Conservation (phyloP, 2,329 filamentous ascomycete genomes). For the Cercospora janseana region DNA sequence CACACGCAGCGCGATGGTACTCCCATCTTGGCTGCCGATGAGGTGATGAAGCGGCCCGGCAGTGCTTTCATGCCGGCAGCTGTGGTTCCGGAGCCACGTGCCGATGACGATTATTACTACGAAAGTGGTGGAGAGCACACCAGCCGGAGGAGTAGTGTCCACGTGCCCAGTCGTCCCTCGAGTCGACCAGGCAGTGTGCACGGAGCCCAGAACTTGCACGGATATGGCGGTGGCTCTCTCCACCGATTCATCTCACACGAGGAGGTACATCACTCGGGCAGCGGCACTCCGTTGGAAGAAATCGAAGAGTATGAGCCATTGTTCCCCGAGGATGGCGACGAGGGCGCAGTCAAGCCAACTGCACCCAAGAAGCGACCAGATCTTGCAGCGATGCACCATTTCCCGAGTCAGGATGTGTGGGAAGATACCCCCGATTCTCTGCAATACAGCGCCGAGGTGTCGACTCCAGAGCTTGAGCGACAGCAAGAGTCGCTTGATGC, state of each 20-base stretch:
- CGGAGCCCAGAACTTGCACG: constrained; percentile 24
- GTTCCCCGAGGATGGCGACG: constrained; percentile 72
- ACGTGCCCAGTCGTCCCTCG: constrained; percentile 61
- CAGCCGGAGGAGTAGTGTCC: constrained; percentile 52
- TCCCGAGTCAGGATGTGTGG: constrained; percentile 95
- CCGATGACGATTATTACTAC: constrained; percentile 55
- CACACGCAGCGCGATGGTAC: constrained; percentile 64
- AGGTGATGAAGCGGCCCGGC: constrained; percentile 71
- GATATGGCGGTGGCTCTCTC: constrained; percentile 51
- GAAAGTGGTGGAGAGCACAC: constrained; percentile 42
- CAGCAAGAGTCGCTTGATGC: constrained; percentile 38
- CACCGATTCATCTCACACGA: constrained; percentile 56
- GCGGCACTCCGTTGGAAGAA: constrained; percentile 72
- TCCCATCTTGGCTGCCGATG: constrained; percentile 86
- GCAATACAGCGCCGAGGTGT: constrained; percentile 74
- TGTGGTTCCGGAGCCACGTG: constrained; percentile 64
- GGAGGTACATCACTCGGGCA: constrained; percentile 47
- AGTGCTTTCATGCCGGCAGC: constrained; percentile 73
- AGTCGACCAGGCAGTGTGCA: constrained; percentile 61
- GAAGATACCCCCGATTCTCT: constrained; percentile 89
- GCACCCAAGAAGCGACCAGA: constrained; percentile 55
- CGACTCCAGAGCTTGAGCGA: constrained; percentile 62
- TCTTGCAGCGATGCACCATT: constrained; percentile 56
- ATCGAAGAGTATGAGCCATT: constrained; percentile 93
- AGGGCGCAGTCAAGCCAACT: constrained; percentile 54